Base-by-base conservation (phyloP, 306 rosid species). In the Trichosanthes truncata region DNA sequence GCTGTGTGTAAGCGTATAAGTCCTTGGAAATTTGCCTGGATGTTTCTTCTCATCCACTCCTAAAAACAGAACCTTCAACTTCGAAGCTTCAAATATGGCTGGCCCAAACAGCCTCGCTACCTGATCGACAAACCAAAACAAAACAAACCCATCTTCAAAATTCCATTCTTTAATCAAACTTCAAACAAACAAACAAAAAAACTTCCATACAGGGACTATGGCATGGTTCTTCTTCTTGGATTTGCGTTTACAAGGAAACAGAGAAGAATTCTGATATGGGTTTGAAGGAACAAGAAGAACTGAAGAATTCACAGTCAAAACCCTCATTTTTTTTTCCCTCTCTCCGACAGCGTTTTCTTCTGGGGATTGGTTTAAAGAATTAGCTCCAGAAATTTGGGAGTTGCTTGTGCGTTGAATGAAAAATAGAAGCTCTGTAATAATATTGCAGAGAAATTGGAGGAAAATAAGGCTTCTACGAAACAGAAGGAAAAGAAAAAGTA, bases 41-140 rank as follows among this genome's bases (percentile, higher is more conserved):
- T 95, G 99, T 74, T 95, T 93, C 77, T 93, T 79, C 81, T 95
- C 88, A 23, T 91, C 99, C 14, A 88, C 95, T 51, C 97, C 97
- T 68, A 95, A 84, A 68, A 93, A 91, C 60, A 93, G 84, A 48
- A 95, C 97, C 87, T 91, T 95, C 38, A 95, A 81, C 84, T 95
- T 95, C 8, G 99, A 95, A 56, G 97, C 88, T 85, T 93, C 99
- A 82, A 95, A 95, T n/a, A 92, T 95, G 0, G 97, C 81, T 3
- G 97, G 97, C 6, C 97, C 99, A 71, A 95, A 95, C 73, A 95
- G 74, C 87, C 99, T 90, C 9, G 96, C 95, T 55, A 89, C 89
- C 98, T 95, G 83, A 71, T 69, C 40, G 83, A 9, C 15, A 63
- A 49, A 83, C 9, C 11, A 43, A 3, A 14, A 20, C 17, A 21